Conservation (phyloP, 2,329 filamentous ascomycete genomes). For the Alternaria burnsii region DNA sequence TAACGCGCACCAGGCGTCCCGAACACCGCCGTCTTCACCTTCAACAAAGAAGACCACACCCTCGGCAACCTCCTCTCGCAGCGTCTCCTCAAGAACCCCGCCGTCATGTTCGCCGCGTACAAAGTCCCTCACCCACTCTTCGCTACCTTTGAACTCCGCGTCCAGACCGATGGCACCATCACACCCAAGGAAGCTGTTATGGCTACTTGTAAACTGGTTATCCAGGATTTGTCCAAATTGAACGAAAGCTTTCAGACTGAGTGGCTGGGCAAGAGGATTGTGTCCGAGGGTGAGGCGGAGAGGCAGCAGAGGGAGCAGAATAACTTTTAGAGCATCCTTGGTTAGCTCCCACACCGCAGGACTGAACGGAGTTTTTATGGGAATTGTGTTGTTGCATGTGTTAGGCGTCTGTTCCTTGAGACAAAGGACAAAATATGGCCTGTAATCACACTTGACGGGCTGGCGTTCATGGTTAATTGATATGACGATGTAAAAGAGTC, state of each 20-base stretch:
- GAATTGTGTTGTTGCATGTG: background rate
- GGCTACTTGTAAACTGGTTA: conserved; percentile 80
- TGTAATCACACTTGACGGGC: background rate
- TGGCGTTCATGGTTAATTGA: background rate
- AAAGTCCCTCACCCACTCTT: conserved; percentile 66
- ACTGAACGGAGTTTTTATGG: background rate
- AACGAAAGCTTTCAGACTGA: conserved; percentile 92
- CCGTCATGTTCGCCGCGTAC: conserved; percentile 92
- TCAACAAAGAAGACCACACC: conserved; percentile 97
- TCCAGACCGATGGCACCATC: conserved; percentile 90
- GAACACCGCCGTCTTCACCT: conserved; percentile 92
- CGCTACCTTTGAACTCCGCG: conserved; percentile 71
- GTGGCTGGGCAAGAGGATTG: conserved; percentile 51
- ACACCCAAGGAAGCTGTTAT: conserved; percentile 90
- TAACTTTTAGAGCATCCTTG: conserved; percentile 26
- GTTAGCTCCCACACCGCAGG: background rate
- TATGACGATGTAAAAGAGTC: background rate
- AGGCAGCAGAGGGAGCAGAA: conserved; percentile 42
- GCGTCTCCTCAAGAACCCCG: conserved; percentile 82
- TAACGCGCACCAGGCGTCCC: conserved; percentile 73
- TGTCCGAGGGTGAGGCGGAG: conserved; percentile 48
- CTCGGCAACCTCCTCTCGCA: conserved; percentile 88
- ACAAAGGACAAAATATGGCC: background rate
- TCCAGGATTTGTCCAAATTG: conserved; percentile 80
- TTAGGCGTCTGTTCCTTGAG: background rate